Evolutionary conservation across 495 filamentous ascomycete genomes (phyloP), one percentile per base, ranked within the genome.

Genomic region (Neurospora hispaniola): DNA sequence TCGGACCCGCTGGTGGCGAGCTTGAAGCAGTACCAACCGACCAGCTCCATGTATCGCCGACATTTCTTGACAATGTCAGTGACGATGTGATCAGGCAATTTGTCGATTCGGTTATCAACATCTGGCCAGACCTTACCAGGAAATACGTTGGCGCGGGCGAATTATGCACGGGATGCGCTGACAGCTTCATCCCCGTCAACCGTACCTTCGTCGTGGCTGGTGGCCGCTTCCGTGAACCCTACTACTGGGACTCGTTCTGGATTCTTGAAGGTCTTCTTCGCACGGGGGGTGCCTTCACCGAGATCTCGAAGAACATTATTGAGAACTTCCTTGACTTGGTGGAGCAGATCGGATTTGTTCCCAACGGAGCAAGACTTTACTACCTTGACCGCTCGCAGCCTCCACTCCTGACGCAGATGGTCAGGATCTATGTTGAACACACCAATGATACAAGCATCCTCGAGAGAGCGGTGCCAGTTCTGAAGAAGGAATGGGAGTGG

Each of bases 161-260:
- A 75, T 35, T 14, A 18, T 86, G 85, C 73, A 76, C 78, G 27
- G 77, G 78, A 66, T 86, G 85, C 72, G 81, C 82, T 69, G 78
- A 82, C 76, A 85, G 83, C 80, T 86, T 82, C 76, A 85, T 86
- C 71, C 84, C 84, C 39, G 75, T 86, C 71, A 86, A 86, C 76
- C 83, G 83, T 70, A 86, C 84, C 77, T 85, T 86, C 70, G 84
- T 86, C 31, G 81, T 86, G 35, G 85, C 85, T 3, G 85, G 85
- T 27, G 85, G 85, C 14, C 82, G 85, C 46, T 86, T 86, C 75
- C 81, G 85, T 69, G 85, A 86, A 74, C 80, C 84, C 20, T 86
- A 86, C 71, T 86, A 86, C 77, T 86, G 85, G 85, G 85, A 86
- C 74, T 84, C 83, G 70, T 86, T 82, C 76, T 86, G 85, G 85